Evolutionary conservation across 2,329 filamentous ascomycete species (phyloP).

Genomic region (Diplodia corticola): DNA sequence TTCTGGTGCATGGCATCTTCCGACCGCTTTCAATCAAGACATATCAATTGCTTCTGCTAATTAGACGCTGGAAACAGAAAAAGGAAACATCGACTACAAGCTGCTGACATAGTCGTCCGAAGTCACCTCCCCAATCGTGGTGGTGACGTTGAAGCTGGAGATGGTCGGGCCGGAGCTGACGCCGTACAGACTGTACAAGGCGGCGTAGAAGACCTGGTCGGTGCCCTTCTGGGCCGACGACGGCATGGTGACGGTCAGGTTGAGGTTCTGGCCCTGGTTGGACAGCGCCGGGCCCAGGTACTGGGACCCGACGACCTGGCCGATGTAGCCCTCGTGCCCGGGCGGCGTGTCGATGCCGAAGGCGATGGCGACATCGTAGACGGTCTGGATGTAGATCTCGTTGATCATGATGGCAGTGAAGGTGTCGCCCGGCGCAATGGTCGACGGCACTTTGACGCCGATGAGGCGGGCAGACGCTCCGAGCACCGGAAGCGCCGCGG

Average conservation of each 20-base stretch:
- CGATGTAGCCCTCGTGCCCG: conserved; percentile 35
- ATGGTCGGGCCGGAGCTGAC: conserved; percentile 24
- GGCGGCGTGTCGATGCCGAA: conserved; percentile 40
- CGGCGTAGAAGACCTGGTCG: conserved; percentile 28
- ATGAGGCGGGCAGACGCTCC: conserved; percentile 43
- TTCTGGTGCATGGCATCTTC: too few relatives aligned
- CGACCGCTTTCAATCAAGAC: too few relatives aligned
- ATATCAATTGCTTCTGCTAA: too few relatives aligned
- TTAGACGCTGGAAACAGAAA: too few relatives aligned
- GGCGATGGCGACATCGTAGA: conserved; percentile 48
- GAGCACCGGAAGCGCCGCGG: conserved; percentile 25
- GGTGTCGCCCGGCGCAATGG: conserved; percentile 41
- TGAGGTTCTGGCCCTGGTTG: conserved; percentile 33
- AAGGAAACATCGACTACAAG: neutral
- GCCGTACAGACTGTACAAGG: conserved; percentile 34
- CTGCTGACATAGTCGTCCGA: conserved; percentile 10
- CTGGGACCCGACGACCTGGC: conserved; percentile 32
- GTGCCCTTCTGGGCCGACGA: conserved; percentile 24
- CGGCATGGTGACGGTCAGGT: conserved; percentile 28
- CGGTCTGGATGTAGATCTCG: conserved; percentile 48
- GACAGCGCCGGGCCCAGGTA: conserved; percentile 42
- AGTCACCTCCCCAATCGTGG: neutral
- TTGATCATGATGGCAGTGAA: conserved; percentile 44
- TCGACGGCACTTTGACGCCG: conserved; percentile 47
- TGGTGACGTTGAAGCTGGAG: conserved; percentile 18